Evolutionary conservation across 2,329 filamentous ascomycete species (phyloP), one percentile per base, ranked within the genome.

Genomic region (Aspergillus transmontanensis): DNA sequence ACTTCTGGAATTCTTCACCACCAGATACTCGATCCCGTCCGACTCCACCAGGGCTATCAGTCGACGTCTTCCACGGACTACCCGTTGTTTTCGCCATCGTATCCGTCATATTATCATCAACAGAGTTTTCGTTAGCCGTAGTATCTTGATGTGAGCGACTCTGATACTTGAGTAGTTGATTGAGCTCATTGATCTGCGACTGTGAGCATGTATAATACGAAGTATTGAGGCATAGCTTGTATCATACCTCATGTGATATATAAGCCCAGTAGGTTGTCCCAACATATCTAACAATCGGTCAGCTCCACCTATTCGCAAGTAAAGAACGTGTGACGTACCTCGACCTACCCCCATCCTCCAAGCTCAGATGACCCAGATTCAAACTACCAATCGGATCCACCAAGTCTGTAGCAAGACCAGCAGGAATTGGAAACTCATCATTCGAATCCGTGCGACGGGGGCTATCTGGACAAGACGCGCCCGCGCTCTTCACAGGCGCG

Each of bases 241-340:
- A 26, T 28, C 46, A 59, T 75, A 80, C 78, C 72, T 81, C 79
- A 39, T 79, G 74, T 10, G 78, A 79, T 36, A 81, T 80, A 68
- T 80, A 81, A 30, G 79, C 79, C 78, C 78, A 81, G 63, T 80
- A 81, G 12, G 79, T 81, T 6, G 78, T 81, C 26, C 79, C 79
- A 26, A 81, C 79, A 64, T 81, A 81, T 73, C 79, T 80, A 63
- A 61, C 59, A 58, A 10, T 30, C 26, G 28, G n/a, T 64, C 30
- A 53, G 36, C 34, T 36, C 30, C 26, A 16, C 19, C 28, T 6
- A 6, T 60, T 34, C 61, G 46, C 30, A 64, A 58, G 57, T 19
- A 12, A 23, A 53, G n/a, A 23, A 78, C 75, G 58, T 53, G 26
- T 2, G 43, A 79, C 78, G 62, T 79, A 80, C 73, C 79, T 74